Evolutionary conservation across 176 grass and related monocot species (phyloP), one percentile per base, ranked within the genome.

Genomic region (Oryza nivara): DNA sequence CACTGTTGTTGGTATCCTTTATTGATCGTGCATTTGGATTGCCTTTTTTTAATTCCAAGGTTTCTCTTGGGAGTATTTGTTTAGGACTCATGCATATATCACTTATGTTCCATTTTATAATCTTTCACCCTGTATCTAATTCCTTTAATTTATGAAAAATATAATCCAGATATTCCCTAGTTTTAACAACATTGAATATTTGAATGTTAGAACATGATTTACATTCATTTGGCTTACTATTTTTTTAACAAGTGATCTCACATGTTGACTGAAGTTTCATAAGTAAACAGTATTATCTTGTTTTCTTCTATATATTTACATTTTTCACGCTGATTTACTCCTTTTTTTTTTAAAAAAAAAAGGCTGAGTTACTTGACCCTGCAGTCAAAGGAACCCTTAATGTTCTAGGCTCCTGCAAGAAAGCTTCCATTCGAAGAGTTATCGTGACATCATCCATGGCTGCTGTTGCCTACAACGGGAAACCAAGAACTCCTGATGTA

Each of bases 341-440:
- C 35, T 38, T 38, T 81, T 38, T 38, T 84, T 58, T 20, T 58
- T 58, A n/a, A n/a, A 2, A 3, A 7, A 17, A 58, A 58, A 1
- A 92, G 91, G 84, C 71, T 25, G 91, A 92, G 74, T 77, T 92
- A 86, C 68, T 92, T 84, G 87, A 92, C 4, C 75, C 87, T 9
- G 86, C 90, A 67, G 60, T 92, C 19, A 88, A 88, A 44, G 90
- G 90, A 38, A 92, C 90, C 38, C 86, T 92, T 23, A 89, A 92
- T 75, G 86, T 92, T 44, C 51, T 92, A 56, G 61, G 12, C 56
- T 92, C 90, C 15, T 92, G 90, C 78, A 88, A 85, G 82, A 92
- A 88, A 46, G 60, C 79, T 51, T 88, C 83, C 70, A 81, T 88
- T 72, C 75, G 46, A 72, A 92, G 80, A 44, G 83, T 89, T 0